Evolutionary conservation across 2,329 filamentous ascomycete genomes (phyloP).

Genomic region (Fusarium globosum): DNA sequence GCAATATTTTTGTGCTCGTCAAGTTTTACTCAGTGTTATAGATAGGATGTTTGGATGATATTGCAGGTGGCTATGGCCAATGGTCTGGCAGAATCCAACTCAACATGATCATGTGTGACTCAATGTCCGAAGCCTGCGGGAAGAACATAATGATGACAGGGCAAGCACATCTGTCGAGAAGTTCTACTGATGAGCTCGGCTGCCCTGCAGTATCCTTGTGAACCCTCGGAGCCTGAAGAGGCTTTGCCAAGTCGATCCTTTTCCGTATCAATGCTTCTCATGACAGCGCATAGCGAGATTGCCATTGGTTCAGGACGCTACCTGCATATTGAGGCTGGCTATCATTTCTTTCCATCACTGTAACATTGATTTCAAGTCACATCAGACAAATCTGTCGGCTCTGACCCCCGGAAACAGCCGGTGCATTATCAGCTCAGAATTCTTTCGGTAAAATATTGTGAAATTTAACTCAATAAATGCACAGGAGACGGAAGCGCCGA

Average conservation of each 20-base stretch:
- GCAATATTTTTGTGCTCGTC: background rate
- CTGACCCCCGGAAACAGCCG: slow-evolving; percentile 27
- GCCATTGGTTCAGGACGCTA: slow-evolving; percentile 20
- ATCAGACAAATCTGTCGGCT: slow-evolving; percentile 12
- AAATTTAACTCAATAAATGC: background rate
- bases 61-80: background rate
- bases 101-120: background rate
- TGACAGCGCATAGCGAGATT: background rate
- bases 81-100: background rate
- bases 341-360: slow-evolving; percentile 22
- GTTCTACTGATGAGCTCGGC: background rate
- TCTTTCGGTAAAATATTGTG: slow-evolving; percentile 1
- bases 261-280: background rate
- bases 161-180: background rate
- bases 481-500: background rate
- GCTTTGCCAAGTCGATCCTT: background rate
- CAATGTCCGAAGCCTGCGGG: background rate
- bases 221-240: background rate
- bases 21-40: background rate
- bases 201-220: background rate
- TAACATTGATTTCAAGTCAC: slow-evolving; percentile 14
- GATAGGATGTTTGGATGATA: background rate
- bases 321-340: slow-evolving; percentile 38
- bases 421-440: background rate
- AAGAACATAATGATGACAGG: background rate